A percentile compares a stretch with the other conserved stretches of the same genome.
Evolutionary conservation across 768 basidiomycete genomes (phyloP).

Genomic region (Coprinellus aureogranulatus): DNA sequence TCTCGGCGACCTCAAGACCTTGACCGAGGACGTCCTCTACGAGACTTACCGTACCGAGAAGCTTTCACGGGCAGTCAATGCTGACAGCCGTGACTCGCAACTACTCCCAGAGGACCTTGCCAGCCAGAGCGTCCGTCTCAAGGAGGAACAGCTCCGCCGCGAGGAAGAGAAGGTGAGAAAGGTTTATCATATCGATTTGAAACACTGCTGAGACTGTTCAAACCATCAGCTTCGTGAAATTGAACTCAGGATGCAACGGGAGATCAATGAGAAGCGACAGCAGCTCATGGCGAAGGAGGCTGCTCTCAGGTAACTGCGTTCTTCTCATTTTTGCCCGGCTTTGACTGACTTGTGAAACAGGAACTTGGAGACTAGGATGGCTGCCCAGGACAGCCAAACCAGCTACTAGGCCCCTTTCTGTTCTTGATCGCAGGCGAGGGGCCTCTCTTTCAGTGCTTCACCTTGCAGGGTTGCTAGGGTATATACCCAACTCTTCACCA

Average conservation of each 20-base stretch:
- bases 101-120: conserved; percentile 86
- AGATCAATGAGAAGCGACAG: conserved; percentile 85
- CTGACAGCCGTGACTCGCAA: conserved; percentile 63
- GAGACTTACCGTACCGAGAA: conserved; percentile 91
- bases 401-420: too few species aligned
- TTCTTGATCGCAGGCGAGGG: too few species aligned
- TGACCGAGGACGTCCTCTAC: conserved; percentile 82
- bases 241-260: conserved; percentile 81
- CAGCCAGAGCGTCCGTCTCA: conserved; percentile 80
- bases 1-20: conserved; percentile 77
- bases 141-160: conserved; percentile 85
- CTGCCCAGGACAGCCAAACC: conserved; percentile 9
- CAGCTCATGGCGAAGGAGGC: conserved; percentile 86
- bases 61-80: conserved; percentile 65
- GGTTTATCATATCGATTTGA: conserved; percentile 18
- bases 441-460: too few species aligned
- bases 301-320: too few species aligned
- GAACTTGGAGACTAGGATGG: conserved; percentile 23
- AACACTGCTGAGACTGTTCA: too few species aligned
- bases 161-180: conserved; percentile 75
- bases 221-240: conserved; percentile 68
- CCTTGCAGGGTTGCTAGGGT: too few species aligned
- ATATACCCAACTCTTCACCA: background rate
- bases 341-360: too few species aligned
- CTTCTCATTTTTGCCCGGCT: too few species aligned